Base-by-base conservation (phyloP, 768 basidiomycete species). In the Collybiopsis confluens region DNA sequence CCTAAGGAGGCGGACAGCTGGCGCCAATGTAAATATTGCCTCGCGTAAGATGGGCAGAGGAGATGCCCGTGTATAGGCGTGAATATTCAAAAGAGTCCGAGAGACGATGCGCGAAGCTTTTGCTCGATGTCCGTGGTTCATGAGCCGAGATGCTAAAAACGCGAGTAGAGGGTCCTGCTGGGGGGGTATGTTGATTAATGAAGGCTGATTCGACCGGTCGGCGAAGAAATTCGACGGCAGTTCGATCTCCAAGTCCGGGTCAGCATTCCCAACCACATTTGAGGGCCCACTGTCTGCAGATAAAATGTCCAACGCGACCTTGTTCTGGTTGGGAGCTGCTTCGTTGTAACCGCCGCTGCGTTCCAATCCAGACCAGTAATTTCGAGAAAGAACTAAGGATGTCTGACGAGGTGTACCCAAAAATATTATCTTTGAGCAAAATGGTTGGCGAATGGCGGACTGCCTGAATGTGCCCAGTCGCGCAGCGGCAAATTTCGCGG, bases 21-120 rank as follows among this genome's bases (percentile, higher is more conserved):
- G 95, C 3, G 90, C 77, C 1, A 82, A 85, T 2, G 76, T 63
- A 21, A 78, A 62, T 47, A 97, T 70, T 0, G 93, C 94, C 62
- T 84, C 68, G 36, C 85, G 83, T 3, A 97, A 71, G 58, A 96
- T 80, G 16, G 90, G 90, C 30, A 92, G 72, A 0, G 93, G 88
- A n/a, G 85, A 82, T 6, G 83, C 79, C 51, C 85, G 78, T 15
- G 92, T 95, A 54, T 87, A 72, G 9, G 83, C 76, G 65, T 88
- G 86, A 37, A 95, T 80, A 62, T 85, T 74, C 16, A 83, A 67
- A n/a, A 92, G 81, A 59, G 80, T 85, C n/a, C 73, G 67, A 2
- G 83, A 77, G 41, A 84, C 76, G 38, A 72, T 71, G 28, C 75
- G 77, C 1, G 80, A 69, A 0, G 88, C 86, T 20, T 75, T 73